Conservation (phyloP, 2,329 filamentous ascomycete genomes). For the Neonectria magnoliae region DNA sequence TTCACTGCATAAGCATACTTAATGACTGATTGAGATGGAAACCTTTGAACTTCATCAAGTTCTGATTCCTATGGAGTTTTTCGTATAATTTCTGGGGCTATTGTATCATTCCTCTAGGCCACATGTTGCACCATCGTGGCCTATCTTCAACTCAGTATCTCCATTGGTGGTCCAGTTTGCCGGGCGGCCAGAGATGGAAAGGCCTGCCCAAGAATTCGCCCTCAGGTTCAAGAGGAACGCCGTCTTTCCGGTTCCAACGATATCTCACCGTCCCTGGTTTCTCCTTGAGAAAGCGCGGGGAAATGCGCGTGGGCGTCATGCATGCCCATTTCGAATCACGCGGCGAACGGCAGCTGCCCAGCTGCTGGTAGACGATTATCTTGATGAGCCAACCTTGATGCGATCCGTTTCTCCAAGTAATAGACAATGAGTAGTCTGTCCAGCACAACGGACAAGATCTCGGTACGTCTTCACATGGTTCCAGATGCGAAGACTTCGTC, state of each 20-base stretch:
- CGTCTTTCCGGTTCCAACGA: constrained; percentile 6
- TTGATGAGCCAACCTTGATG: constrained; percentile 9
- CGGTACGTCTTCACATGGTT: neutral
- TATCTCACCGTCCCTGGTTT: constrained; percentile 9
- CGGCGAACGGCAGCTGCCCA: constrained; percentile 18
- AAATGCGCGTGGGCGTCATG: accelerated
- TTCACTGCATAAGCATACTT: no score
- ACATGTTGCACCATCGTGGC: neutral
- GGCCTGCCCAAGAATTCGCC: neutral
- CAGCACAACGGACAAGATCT: constrained; percentile 17
- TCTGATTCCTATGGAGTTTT: no score
- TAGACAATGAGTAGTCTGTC: constrained; percentile 20
- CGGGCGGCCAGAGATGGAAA: no score
- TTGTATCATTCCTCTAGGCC: neutral
- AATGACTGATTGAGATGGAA: no score
- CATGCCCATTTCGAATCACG: constrained; percentile 24
- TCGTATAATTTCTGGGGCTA: no score
- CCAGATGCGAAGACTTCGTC: neutral
- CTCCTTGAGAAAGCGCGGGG: neutral
- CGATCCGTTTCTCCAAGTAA: neutral
- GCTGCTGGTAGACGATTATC: neutral
- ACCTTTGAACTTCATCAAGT: no score
- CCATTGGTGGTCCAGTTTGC: no score
- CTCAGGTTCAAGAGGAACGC: neutral
- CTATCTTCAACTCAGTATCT: neutral